Conservation (phyloP, 1,139 yeast species). For the Suhomyces chickasaworum region DNA sequence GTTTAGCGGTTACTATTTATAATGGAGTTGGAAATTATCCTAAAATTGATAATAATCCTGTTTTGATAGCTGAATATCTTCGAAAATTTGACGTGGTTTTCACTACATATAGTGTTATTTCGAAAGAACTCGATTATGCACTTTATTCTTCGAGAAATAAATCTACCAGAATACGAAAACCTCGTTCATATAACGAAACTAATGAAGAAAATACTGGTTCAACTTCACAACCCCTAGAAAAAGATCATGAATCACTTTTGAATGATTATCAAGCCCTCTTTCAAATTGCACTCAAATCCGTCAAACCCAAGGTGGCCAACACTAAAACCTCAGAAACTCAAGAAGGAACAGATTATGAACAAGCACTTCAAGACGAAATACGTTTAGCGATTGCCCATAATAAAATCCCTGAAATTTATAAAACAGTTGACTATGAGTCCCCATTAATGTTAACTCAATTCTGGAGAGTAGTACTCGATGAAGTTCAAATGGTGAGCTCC, state of each 20-base stretch:
- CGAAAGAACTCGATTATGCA: conserved; percentile 82
- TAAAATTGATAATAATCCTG: conserved; percentile 41
- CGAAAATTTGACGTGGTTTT: conserved; percentile 74
- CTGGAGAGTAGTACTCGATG: conserved; percentile 89
- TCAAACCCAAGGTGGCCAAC: conserved; percentile 36
- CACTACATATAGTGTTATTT: conserved; percentile 70
- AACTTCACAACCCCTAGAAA: not conserved
- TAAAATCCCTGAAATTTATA: conserved; percentile 27
- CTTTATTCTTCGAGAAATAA: conserved; percentile 63
- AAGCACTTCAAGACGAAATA: conserved; percentile 41
- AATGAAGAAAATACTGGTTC: not conserved
- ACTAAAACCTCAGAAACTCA: conserved; percentile 25
- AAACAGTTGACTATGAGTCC: conserved; percentile 60
- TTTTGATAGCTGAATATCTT: conserved; percentile 49
- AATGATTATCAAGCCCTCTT: conserved; percentile 32
- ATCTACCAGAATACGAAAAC: conserved; percentile 43
- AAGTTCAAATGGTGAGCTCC: conserved; percentile 88
- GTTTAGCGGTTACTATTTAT: conserved; percentile 61
- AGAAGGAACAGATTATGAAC: conserved; percentile 37
- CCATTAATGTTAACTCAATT: conserved; percentile 85
- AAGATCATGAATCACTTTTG: conserved; percentile 16
- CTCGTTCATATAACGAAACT: conserved; percentile 11
- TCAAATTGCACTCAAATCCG: conserved; percentile 29
- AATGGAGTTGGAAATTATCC: conserved; percentile 59
- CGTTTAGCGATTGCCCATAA: conserved; percentile 36